phyloP scores from a whole-genome alignment of 2,329 filamentous ascomycete species.

The Penicillium paneum region DNA sequence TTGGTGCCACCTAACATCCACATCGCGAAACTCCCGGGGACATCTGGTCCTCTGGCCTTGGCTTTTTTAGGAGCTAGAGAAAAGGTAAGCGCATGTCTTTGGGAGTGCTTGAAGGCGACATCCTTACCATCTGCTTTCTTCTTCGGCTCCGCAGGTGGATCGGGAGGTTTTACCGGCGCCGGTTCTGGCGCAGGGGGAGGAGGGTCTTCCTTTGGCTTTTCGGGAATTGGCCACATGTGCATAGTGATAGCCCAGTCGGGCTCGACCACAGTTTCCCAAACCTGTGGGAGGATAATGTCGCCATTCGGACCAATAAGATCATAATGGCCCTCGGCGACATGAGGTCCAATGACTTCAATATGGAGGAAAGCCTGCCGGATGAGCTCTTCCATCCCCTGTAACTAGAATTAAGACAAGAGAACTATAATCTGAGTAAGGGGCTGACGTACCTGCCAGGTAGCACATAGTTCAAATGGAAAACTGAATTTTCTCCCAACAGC shows the following conservation, averaged over 20 bases:
- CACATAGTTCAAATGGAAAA: conserved; percentile 83
- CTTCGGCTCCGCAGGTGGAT: conserved; percentile 27
- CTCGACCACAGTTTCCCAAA: conserved; percentile 79
- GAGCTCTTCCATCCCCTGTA: conserved; percentile 77
- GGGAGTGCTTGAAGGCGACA: not conserved
- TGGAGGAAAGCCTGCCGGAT: conserved; percentile 82
- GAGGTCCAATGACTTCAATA: conserved; percentile 70
- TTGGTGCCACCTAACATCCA: conserved; percentile 44
- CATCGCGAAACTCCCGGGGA: conserved; percentile 39
- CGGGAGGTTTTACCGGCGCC: conserved; percentile 22
- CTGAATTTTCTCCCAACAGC: conserved; percentile 87
- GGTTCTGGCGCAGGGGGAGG: conserved; percentile 28
- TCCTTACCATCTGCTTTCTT: conserved; percentile 37
- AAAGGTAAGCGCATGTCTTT: not conserved
- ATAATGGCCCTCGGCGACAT: conserved; percentile 75
- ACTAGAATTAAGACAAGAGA: conserved; percentile 22
- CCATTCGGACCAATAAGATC: conserved; percentile 75
- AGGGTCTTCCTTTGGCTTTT: conserved; percentile 45
- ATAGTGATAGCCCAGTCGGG: conserved; percentile 71
- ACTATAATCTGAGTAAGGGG: not conserved
- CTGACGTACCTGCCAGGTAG: conserved; percentile 71
- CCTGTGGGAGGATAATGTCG: conserved; percentile 75
- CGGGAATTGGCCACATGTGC: conserved; percentile 64
- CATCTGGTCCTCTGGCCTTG: conserved; percentile 14
- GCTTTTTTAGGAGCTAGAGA: conserved; percentile 32